Evolutionary conservation across 2,329 filamentous ascomycete species (phyloP), one percentile per base, ranked within the genome.

Genomic region (Achaetomium macrosporum): DNA sequence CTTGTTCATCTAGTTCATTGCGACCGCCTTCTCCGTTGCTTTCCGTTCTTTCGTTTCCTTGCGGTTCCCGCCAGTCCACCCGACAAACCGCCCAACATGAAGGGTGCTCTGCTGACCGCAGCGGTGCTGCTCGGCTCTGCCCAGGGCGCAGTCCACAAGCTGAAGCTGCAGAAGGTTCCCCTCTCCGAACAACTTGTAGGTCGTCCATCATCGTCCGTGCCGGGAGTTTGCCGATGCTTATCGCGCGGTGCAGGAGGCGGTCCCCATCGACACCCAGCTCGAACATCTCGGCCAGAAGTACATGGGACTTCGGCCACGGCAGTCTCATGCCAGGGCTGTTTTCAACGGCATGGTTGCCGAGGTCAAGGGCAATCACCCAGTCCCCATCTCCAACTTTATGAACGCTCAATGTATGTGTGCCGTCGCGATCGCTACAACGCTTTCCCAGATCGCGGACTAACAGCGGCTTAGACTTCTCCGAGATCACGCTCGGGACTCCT

Each of bases 151-250:
- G 79, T 96, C 62, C 90, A 97, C 83, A 95, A 90, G 81, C 86
- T 96, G 82, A 93, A 95, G 81, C 85, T 99, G 67, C 88, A 96
- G 82, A 99, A 99, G 86, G 77, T 97, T 58, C 87, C 93, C 62
- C 78, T 99, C 55, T 81, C 85, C 46, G 89, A 97, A 71, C 93
- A 97, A 77, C 82, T 99, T 67, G 91, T 95, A 77, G 69, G 87
- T 78, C 13, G 30, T 33, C 25, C 30, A 30, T 15, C 20, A 10
- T 15, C 9, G 41, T 42, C 11, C 9, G 11, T 17, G 41, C 20
- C 41, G 47, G 19, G 16, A 17, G 6, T 8, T 47, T 40, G 44
- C 54, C 64, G 19, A 60, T 51, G 37, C 43, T 49, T n/a, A 45
- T 50, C 25, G 47, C 44, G 41, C n/a, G n/a, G n/a, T 47, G 51